Evolutionary conservation across 495 filamentous ascomycete species (phyloP), one percentile per base, ranked within the genome.

Genomic region (Aspergillus carlsbadensis): DNA sequence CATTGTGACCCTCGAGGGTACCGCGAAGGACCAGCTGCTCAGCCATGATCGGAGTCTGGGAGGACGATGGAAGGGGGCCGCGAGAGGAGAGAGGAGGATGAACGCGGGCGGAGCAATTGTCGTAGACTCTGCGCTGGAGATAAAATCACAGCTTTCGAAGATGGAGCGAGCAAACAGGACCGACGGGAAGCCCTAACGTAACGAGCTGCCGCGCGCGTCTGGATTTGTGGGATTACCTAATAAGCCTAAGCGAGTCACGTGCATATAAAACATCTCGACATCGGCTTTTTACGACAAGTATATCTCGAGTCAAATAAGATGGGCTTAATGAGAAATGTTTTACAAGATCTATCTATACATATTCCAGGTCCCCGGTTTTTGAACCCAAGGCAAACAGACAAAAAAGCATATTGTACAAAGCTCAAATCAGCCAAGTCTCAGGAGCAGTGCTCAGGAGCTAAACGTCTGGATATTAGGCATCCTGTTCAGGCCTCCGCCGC

Each of bases 21-120:
- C 92, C 92, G 79, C 92, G 91, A 78, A 96, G 89, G 81, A 95
- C 91, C 74, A 97, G 83, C 84, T 95, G 90, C 84, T 97, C 92
- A 80, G 88, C 85, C 90, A 95, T 96, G 75, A 72, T 78, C 66
- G 71, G 68, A 71, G 66, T 74, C 65, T 64, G 56, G 59, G 57
- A 50, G 58, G 72, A 72, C 70, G 72, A 73, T 75, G 71, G 58
- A 70, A 75, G 65, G 66, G 67, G 68, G 66, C 65, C 67, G 63
- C 59, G 72, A 71, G 69, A 65, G 65, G 72, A 71, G 62, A 65
- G 62, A 60, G 63, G 64, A 67, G 65, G 62, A 62, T 64, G 63
- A 64, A 65, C 58, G 66, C 67, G 71, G 74, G 72, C 70, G 70
- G 71, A 76, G 71, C 64, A 70, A 68, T 65, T 71, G 73, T 74